A percentile compares a stretch with the other conserved stretches of the same genome.
phyloP scores from a whole-genome alignment of 2,329 filamentous ascomycete genomes.

The Periconia digitata region DNA sequence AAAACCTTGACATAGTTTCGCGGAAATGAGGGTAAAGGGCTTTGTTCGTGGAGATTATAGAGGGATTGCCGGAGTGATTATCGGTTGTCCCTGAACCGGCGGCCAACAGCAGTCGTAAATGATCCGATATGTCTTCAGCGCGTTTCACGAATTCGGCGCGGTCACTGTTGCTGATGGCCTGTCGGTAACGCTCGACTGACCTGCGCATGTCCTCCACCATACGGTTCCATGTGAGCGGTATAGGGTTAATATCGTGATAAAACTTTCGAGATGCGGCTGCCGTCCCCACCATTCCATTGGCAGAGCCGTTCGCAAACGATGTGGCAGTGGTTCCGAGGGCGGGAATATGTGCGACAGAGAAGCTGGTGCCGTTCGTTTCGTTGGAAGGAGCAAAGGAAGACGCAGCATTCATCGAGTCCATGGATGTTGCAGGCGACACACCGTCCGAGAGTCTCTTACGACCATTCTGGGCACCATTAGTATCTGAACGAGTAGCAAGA shows the following conservation, averaged over 20 bases:
- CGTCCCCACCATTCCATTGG: slow-evolving; percentile 45
- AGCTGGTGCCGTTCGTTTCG: slow-evolving; percentile 44
- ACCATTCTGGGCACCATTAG: slow-evolving; percentile 27
- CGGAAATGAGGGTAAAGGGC: slow-evolving; percentile 94
- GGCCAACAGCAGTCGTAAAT: slow-evolving; percentile 87
- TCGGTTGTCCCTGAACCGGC: slow-evolving; percentile 96
- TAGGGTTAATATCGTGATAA: slow-evolving; percentile 82
- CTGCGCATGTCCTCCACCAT: slow-evolving; percentile 91
- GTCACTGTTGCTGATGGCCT: slow-evolving; percentile 80
- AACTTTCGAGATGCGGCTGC: slow-evolving; percentile 73
- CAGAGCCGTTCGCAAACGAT: slow-evolving; percentile 56
- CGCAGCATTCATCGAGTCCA: slow-evolving; percentile 81
- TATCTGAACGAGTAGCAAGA: slow-evolving; percentile 1
- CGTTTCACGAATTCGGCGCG: slow-evolving; percentile 88
- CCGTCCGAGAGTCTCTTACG: slow-evolving; percentile 66
- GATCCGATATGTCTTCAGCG: slow-evolving; percentile 98
- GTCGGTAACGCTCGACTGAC: slow-evolving; percentile 85
- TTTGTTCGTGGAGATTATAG: slow-evolving; percentile 99
- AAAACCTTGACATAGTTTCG: slow-evolving; percentile 99
- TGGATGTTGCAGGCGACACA: slow-evolving; percentile 83
- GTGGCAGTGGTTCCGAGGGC: slow-evolving; percentile 55
- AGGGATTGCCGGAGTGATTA: slow-evolving; percentile 97
- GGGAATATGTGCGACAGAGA: slow-evolving; percentile 49
- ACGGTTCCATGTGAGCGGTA: slow-evolving; percentile 83
- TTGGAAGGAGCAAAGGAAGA: slow-evolving; percentile 61